Base-by-base conservation (phyloP, 1,139 yeast genomes). In the Kurtzmaniella natalensis region DNA sequence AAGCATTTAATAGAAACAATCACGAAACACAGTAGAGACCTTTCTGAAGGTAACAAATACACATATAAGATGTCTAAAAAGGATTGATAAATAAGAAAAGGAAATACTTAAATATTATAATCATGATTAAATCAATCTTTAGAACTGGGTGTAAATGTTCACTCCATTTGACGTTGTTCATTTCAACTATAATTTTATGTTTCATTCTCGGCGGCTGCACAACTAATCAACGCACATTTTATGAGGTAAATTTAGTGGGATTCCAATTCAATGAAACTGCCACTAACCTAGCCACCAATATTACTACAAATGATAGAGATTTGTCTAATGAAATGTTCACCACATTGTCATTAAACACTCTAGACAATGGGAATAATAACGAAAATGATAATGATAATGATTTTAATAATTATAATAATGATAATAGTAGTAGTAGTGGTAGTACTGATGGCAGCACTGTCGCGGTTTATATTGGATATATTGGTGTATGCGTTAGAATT, bases 141-240 rank as follows among this genome's bases (percentile, higher is more conserved):
- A 5, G 16, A 4, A 16, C 16, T 10, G 26, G 16, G 33, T 49
- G 6, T 42, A 52, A 5, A 11, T 23, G 11, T 23, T 23, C 26
- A 16, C 16, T 23, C 5, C 26, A 23, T 23, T 14, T 55, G 3
- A 39, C 62, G 2, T 50, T 70, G 16, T 55, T 72, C 42, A 61
- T 72, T 17, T 44, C 70, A 2, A 50, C 61, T 0, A 64, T 66
- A 32, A 47, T 72, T 5, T 47, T 76, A n/a, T 63, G 73, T 4
- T 78, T 76, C 46, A 57, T 79, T 8, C 51, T 78, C 13, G 51
- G 75, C 9, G 79, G 84, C 1, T 75, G 83, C 39, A 61, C 73
- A 14, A 57, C 58, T 13, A 37, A 59, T 1, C 39, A 62, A 0
- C 28, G 56, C 0, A 59, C 72, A 1, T 78, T 70, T 42, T 61